Conservation (phyloP, 495 filamentous ascomycete genomes). For the Terfezia boudieri region DNA sequence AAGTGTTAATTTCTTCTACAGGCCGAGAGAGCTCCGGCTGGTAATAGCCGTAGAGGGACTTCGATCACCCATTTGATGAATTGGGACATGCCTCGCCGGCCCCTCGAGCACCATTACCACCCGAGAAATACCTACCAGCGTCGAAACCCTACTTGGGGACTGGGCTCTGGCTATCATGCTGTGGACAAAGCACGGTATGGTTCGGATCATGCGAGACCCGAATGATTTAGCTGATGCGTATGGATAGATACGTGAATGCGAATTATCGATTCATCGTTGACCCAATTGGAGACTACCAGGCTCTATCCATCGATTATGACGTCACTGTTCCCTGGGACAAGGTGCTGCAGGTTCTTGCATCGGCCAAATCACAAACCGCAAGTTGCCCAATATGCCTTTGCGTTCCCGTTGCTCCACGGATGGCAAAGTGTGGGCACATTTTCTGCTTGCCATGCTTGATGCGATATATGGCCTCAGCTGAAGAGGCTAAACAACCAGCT, state of each 20-base stretch:
- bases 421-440: slow-evolving; percentile 95
- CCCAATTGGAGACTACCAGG: slow-evolving; percentile 53
- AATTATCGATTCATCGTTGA: slow-evolving; percentile 95
- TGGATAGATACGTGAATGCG: slow-evolving; percentile 62
- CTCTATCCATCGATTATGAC: slow-evolving; percentile 69
- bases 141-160: slow-evolving; percentile 57
- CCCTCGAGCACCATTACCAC: slow-evolving; percentile 44
- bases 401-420: slow-evolving; percentile 67
- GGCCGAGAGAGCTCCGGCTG: slow-evolving; percentile 45
- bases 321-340: slow-evolving; percentile 76
- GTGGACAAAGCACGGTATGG: slow-evolving; percentile 65
- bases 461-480: slow-evolving; percentile 79
- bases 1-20: not conserved
- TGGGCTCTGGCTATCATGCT: slow-evolving; percentile 79
- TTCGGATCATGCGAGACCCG: not conserved
- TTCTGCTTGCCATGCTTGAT: slow-evolving; percentile 88
- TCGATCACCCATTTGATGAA: slow-evolving; percentile 95
- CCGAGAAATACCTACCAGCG: slow-evolving; percentile 29
- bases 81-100: slow-evolving; percentile 44
- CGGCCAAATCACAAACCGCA: slow-evolving; percentile 63
- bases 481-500: slow-evolving; percentile 31
- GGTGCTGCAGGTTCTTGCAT: slow-evolving; percentile 78
- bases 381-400: slow-evolving; percentile 89
- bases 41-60: slow-evolving; percentile 72
- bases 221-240: not conserved